Conservation (phyloP, 2,329 filamentous ascomycete species). For the Orbilia oligospora region DNA sequence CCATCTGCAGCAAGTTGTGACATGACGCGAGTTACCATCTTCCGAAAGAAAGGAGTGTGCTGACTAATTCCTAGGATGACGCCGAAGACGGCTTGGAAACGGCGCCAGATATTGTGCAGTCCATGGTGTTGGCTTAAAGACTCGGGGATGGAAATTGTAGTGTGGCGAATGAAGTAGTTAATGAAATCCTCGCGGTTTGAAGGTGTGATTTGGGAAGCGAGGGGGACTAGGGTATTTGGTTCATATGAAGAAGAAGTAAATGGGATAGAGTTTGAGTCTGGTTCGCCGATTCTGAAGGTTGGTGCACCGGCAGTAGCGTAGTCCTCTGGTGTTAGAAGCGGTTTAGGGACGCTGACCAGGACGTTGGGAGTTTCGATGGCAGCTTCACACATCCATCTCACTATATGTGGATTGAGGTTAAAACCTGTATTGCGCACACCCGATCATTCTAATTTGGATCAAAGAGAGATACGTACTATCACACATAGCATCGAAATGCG, state of each 20-base stretch:
- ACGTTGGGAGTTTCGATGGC: conserved; percentile 81
- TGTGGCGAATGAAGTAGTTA: conserved; percentile 55
- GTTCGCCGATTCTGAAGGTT: conserved; percentile 67
- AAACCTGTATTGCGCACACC: too few relatives aligned
- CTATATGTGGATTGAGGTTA: conserved; percentile 37
- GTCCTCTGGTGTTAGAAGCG: conserved; percentile 67
- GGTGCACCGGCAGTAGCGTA: conserved; percentile 70
- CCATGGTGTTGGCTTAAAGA: conserved; percentile 85
- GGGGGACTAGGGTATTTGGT: conserved; percentile 73
- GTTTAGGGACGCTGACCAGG: conserved; percentile 67
- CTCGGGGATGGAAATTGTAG: conserved; percentile 72
- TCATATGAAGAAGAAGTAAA: conserved; percentile 61
- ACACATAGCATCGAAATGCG: conserved; percentile 91
- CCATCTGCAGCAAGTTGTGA: conserved; percentile 82
- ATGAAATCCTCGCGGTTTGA: conserved; percentile 59
- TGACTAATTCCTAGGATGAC: conserved; percentile 74
- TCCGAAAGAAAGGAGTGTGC: conserved; percentile 74
- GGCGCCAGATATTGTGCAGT: conserved; percentile 85
- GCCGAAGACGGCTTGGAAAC: conserved; percentile 82
- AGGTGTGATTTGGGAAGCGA: conserved; percentile 65
- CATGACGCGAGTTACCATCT: conserved; percentile 78
- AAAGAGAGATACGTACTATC: conserved; percentile 70
- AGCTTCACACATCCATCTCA: conserved; percentile 82
- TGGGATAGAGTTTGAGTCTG: conserved; percentile 13
- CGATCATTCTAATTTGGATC: background rate